These are phyloP conservation scores for Gleditsia sinensis DNA, from an alignment of 306 rosid species.

Conservation along the genomic window DNA sequence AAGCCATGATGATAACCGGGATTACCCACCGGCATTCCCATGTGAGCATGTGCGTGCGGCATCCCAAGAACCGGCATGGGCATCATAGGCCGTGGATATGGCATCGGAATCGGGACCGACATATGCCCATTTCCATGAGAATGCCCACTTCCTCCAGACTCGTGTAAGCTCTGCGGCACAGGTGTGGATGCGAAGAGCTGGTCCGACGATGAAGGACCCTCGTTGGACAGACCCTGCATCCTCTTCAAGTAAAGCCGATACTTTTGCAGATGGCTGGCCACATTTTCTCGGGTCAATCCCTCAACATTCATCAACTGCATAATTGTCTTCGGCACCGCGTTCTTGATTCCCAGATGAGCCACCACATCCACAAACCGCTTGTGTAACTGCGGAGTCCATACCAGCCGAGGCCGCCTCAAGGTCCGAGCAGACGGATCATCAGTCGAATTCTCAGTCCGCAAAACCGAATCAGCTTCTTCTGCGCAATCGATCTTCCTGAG, in stretches of 20 bases:
- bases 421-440: constrained; percentile 53
- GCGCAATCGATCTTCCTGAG: constrained; percentile 46
- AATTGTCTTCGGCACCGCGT: constrained; percentile 90
- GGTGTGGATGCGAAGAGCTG: constrained; percentile 84
- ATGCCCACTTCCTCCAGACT: constrained; percentile 49
- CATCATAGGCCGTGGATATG: constrained; percentile 52
- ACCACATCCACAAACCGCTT: constrained; percentile 94
- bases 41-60: constrained; percentile 49
- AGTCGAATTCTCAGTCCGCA: constrained; percentile 41
- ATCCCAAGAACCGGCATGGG: constrained; percentile 60
- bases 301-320: constrained; percentile 97
- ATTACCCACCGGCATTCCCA: constrained; percentile 47
- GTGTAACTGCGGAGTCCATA: constrained; percentile 95
- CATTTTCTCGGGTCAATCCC: constrained; percentile 93
- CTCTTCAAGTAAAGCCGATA: constrained; percentile 87
- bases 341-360: constrained; percentile 81
- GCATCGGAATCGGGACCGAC: constrained; percentile 51
- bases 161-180: constrained; percentile 65
- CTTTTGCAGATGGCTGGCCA: constrained; percentile 93
- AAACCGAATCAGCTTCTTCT: constrained; percentile 59
- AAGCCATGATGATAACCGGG: constrained; percentile 49
- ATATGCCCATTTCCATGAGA: constrained; percentile 48
- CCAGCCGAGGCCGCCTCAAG: constrained; percentile 74
- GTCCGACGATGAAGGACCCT: constrained; percentile 71
- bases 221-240: constrained; percentile 71